Evolutionary conservation across 1,284 basidiomycete species (phyloP).

Genomic region (Mixia osmundae): DNA sequence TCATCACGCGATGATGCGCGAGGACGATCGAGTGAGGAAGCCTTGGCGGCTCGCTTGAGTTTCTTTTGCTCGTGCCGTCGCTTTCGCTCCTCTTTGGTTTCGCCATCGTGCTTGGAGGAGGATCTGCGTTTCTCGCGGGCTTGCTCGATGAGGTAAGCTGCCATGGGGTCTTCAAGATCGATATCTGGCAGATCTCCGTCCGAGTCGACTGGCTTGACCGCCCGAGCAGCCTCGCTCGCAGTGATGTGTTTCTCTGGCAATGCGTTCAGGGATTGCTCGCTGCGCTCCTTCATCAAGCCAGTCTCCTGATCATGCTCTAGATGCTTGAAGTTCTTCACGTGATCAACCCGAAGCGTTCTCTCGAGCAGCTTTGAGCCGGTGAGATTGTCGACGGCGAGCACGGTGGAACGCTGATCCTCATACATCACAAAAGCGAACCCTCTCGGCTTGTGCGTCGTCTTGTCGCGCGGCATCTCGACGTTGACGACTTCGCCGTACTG

Average conservation of each 20-base stretch:
- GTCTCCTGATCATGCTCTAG: conserved; percentile 48
- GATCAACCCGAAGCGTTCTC: conserved; percentile 36
- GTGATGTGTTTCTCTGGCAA: conserved; percentile 37
- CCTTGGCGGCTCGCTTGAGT: conserved; percentile 4
- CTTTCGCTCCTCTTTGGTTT: conserved; percentile 16
- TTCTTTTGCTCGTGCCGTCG: conserved; percentile 11
- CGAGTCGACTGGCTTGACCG: conserved; percentile 25
- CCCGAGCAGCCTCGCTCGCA: conserved; percentile 1
- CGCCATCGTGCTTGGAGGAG: conserved; percentile 14
- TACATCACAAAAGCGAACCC: conserved; percentile 99
- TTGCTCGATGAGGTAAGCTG: conserved; percentile 37
- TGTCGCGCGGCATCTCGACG: conserved; percentile 78
- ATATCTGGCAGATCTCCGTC: conserved; percentile 33
- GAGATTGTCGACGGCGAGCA: conserved; percentile 93
- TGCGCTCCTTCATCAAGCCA: conserved; percentile 66
- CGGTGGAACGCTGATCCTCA: conserved; percentile 85
- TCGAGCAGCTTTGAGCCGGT: conserved; percentile 74
- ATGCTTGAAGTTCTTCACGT: conserved; percentile 83
- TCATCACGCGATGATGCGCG: too few species aligned
- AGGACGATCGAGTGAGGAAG: too few species aligned
- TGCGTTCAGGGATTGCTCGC: conserved; percentile 64
- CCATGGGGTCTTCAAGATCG: conserved; percentile 95
- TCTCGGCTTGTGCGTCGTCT: conserved; percentile 58
- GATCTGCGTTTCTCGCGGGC: conserved; percentile 10
- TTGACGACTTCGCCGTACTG: conserved; percentile 71